Evolutionary conservation across 352 stramenopile genomes (phyloP).

Genomic region (Globisporangium emineosum): DNA sequence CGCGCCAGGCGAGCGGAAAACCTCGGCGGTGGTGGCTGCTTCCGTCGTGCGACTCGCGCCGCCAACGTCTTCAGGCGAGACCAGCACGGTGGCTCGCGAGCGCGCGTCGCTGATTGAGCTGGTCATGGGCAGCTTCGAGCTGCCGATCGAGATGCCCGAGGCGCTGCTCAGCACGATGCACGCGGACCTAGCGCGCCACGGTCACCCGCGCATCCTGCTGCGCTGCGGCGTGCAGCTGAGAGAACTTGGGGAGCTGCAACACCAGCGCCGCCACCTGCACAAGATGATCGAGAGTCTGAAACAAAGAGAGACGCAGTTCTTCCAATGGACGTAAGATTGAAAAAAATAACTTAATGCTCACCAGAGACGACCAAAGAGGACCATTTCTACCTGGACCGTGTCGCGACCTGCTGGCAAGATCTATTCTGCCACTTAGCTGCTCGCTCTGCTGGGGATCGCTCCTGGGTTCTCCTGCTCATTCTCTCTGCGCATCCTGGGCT

Average conservation of each 20-base stretch:
- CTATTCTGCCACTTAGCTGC: conserved; percentile 6
- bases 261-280: conserved; percentile 37
- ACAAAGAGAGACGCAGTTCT: conserved; percentile 43
- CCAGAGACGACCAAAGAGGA: not conserved
- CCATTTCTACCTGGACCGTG: conserved; percentile 9
- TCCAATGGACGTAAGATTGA: conserved; percentile 33
- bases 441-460: conserved; percentile 6
- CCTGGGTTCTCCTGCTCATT: conserved; percentile 6
- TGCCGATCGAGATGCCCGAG: conserved; percentile 61
- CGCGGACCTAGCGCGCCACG: conserved; percentile 38
- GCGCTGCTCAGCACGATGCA: conserved; percentile 38
- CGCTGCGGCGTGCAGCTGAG: conserved; percentile 50
- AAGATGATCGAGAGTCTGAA: conserved; percentile 38
- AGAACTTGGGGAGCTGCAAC: conserved; percentile 39
- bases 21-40: not conserved
- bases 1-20: not conserved
- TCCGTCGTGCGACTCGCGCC: not conserved
- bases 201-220: conserved; percentile 48
- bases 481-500: not conserved
- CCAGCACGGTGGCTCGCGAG: not conserved
- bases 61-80: not conserved
- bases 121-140: conserved; percentile 60
- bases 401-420: conserved; percentile 6
- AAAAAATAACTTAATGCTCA: conserved; percentile 45
- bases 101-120: conserved; percentile 6